These are phyloP conservation scores for Quercus bicolor DNA, from an alignment of 306 rosid species.

Conservation along the genomic window DNA sequence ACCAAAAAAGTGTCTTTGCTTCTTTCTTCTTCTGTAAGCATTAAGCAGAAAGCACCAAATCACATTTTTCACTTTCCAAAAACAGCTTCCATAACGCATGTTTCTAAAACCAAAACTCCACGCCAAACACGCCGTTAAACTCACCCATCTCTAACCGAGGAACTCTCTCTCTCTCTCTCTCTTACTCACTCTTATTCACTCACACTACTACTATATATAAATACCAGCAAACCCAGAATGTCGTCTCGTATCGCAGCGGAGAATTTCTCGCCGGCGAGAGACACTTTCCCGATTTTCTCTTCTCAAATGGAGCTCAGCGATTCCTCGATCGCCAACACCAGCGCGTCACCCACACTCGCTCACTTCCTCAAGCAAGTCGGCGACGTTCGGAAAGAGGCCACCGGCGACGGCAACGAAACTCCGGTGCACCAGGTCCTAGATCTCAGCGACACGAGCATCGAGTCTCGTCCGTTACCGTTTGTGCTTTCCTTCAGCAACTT, in stretches of 20 bases:
- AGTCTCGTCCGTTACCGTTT: conserved; percentile 60
- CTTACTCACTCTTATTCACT: not conserved
- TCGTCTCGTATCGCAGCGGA: conserved; percentile 57
- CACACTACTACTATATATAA: not conserved
- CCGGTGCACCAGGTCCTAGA: conserved; percentile 65
- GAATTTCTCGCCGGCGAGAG: conserved; percentile 26
- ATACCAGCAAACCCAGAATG: conserved; percentile 8
- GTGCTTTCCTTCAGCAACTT: conserved; percentile 69
- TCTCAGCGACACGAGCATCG: conserved; percentile 27
- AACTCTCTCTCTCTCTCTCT: not conserved
- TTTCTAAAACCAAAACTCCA: not conserved
- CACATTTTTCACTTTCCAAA: too few relatives aligned
- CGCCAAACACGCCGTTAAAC: not conserved
- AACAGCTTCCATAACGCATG: not conserved
- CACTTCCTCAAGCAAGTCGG: conserved; percentile 77
- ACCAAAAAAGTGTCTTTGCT: too few relatives aligned
- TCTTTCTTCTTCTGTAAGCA: too few relatives aligned
- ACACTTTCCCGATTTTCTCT: conserved; percentile 19
- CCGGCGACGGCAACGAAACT: conserved; percentile 70
- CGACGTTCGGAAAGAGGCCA: conserved; percentile 53
- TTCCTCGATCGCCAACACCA: conserved; percentile 21
- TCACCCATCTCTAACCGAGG: not conserved
- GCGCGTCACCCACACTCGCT: conserved; percentile 55
- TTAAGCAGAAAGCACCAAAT: too few relatives aligned
- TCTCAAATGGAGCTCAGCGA: conserved; percentile 37